Percentiles rank a stretch among this genome's conserved stretches.
Evolutionary conservation across 1,139 yeast species (phyloP).

Genomic region (Saccharomyces hybrid): DNA sequence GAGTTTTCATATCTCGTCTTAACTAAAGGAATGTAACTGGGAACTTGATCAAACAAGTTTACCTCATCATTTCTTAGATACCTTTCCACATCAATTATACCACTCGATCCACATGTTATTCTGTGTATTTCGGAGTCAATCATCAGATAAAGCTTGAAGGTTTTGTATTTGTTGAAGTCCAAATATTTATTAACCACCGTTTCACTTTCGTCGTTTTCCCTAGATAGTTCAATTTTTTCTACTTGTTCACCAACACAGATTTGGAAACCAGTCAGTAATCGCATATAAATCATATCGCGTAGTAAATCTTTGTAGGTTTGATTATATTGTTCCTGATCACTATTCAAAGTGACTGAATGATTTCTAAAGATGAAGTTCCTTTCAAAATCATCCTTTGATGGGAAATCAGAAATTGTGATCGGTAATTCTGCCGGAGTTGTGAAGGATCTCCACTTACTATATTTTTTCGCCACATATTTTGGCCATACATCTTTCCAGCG

Average conservation of each 20-base stretch:
- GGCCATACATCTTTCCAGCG: constrained; percentile 92
- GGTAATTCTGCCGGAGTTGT: constrained; percentile 94
- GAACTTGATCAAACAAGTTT: constrained; percentile 28
- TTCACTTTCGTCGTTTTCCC: constrained; percentile 34
- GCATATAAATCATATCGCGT: constrained; percentile 79
- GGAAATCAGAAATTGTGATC: constrained; percentile 67
- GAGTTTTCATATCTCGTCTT: constrained; percentile 71
- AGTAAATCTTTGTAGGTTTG: constrained; percentile 55
- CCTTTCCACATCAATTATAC: constrained; percentile 68
- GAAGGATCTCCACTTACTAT: constrained; percentile 88
- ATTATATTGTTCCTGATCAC: constrained; percentile 33
- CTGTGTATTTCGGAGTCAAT: constrained; percentile 82
- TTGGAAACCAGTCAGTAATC: constrained; percentile 85
- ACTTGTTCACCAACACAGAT: constrained; percentile 70
- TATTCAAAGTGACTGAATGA: constrained; percentile 35
- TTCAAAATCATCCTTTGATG: constrained; percentile 57
- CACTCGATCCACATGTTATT: constrained; percentile 61
- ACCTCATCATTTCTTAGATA: constrained; percentile 38
- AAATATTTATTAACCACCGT: constrained; percentile 19
- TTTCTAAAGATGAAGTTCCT: constrained; percentile 49
- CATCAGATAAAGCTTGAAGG: constrained; percentile 60
- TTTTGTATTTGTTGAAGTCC: constrained; percentile 42
- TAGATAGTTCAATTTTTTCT: constrained; percentile 49
- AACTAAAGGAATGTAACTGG: constrained; percentile 39
- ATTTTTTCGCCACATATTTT: constrained; percentile 50